These are phyloP conservation scores for Ustulina deusta DNA, from an alignment of 2,329 filamentous ascomycete genomes.

Conservation along the genomic window DNA sequence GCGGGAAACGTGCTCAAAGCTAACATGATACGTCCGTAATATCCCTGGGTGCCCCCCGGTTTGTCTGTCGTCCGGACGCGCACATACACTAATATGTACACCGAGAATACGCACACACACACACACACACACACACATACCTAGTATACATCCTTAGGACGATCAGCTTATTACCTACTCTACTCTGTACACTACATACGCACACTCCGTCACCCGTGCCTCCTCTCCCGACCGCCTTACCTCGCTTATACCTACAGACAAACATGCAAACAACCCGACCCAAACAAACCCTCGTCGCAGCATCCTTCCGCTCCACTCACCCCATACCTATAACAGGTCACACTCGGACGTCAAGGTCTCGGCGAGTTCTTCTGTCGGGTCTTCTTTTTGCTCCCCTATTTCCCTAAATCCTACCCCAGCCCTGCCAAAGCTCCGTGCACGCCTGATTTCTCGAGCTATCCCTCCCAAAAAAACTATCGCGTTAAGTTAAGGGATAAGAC, in stretches of 20 bases:
- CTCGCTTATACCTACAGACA: constrained; percentile 23
- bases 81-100: constrained; percentile 26
- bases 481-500: no score
- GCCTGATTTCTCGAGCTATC: background rate
- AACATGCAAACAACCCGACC: constrained; percentile 20
- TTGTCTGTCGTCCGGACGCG: constrained; percentile 21
- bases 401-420: background rate
- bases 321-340: constrained; percentile 27
- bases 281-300: constrained; percentile 23
- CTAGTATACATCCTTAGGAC: background rate
- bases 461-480: no score
- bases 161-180: constrained; percentile 9
- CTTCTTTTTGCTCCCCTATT: background rate
- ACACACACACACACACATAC: background rate
- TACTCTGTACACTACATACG: background rate
- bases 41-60: constrained; percentile 5
- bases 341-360: constrained; percentile 6
- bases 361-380: no score
- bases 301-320: constrained; percentile 29
- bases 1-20: constrained; percentile 10
- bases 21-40: constrained; percentile 29
- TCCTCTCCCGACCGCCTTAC: constrained; percentile 30
- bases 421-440: background rate
- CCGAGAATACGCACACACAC: constrained; percentile 6
- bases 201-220: constrained; percentile 8